These are phyloP conservation scores for Telfairia occidentalis DNA, from an alignment of 331 rosid species.

Conservation along the genomic window DNA sequence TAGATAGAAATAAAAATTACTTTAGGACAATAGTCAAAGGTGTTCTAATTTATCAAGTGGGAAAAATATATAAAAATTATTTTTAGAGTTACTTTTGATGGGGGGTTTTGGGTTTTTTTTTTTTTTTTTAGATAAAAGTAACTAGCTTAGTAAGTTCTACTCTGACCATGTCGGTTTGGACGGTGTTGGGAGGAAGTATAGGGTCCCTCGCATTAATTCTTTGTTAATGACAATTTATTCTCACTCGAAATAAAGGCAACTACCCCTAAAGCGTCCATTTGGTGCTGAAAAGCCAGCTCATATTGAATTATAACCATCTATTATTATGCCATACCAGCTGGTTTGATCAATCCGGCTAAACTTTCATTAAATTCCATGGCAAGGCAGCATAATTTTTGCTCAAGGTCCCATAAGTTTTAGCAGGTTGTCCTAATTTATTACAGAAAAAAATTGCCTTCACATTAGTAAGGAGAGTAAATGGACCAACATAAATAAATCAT, in stretches of 20 bases:
- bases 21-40: too few relatives aligned
- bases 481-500: not conserved
- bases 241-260: not conserved
- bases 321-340: constrained; percentile 1
- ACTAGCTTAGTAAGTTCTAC: not conserved
- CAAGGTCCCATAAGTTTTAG: constrained; percentile 1
- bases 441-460: not conserved
- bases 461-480: not conserved
- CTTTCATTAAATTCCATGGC: not conserved
- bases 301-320: constrained; percentile 1
- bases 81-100: too few relatives aligned
- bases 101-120: too few relatives aligned
- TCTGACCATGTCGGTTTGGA: not conserved
- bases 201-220: constrained; percentile 7
- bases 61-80: too few relatives aligned
- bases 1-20: too few relatives aligned
- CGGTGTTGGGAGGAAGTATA: not conserved
- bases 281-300: constrained; percentile 10
- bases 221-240: not conserved
- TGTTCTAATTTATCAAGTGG: too few relatives aligned
- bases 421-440: not conserved
- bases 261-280: not conserved
- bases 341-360: not conserved
- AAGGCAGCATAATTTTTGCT: not conserved
- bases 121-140: too few relatives aligned